phyloP scores from a whole-genome alignment of 139 green algal species.

The Parachlorella kessleri region DNA sequence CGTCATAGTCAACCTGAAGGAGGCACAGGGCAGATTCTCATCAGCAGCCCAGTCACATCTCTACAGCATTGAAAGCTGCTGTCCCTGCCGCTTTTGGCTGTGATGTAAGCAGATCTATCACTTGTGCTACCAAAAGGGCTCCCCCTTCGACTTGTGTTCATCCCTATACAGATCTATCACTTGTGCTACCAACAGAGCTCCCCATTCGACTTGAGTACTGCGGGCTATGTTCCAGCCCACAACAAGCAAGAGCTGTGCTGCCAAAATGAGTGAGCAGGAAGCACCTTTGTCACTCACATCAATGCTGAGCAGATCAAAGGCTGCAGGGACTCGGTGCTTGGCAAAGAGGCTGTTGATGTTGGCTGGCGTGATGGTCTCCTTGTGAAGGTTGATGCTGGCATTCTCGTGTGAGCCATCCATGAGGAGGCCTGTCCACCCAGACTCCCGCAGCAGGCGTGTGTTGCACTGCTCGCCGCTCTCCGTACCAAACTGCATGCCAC shows the following conservation, averaged over 20 bases:
- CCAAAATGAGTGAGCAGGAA: neutral
- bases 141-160: too few relatives aligned
- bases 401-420: conserved; percentile 14
- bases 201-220: neutral
- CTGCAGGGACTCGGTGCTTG: conserved; percentile 7
- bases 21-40: neutral
- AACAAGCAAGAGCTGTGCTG: neutral
- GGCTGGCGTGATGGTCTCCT: conserved; percentile 10
- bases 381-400: conserved; percentile 11
- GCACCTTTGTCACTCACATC: too few relatives aligned
- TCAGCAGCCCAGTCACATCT: neutral
- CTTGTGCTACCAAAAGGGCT: too few relatives aligned
- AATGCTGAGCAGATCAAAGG: conserved; percentile 6
- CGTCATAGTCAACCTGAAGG: neutral
- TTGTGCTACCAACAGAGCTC: too few relatives aligned
- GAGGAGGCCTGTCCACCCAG: neutral
- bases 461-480: neutral
- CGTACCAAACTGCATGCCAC: neutral
- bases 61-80: too few relatives aligned
- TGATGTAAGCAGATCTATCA: too few relatives aligned
- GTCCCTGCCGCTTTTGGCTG: too few relatives aligned
- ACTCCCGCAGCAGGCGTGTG: neutral
- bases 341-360: conserved; percentile 20
- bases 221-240: neutral
- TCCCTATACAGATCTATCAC: too few relatives aligned